Base-by-base conservation (phyloP, 139 green algal genomes). In the Picocystis salinarum region DNA sequence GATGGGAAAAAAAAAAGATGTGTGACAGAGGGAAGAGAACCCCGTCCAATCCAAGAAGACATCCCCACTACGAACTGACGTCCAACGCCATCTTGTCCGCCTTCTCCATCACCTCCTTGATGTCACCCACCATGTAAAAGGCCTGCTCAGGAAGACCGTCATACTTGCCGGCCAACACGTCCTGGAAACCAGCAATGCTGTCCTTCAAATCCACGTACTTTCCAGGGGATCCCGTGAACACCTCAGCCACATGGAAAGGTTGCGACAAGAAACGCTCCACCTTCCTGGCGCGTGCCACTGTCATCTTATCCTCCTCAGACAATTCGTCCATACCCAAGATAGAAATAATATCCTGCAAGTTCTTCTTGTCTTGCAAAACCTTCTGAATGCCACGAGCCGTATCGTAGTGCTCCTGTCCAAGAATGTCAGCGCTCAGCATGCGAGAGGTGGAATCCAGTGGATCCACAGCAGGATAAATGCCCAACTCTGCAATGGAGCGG, bases 271-370 rank as follows among this genome's bases (percentile, higher is more conserved):
- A 95, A 39, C 89, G 76, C 77, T 96, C 84, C 37, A 97, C 90
- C 77, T 99, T 99, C 53, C 89, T 74, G 3, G 89, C 89, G 42
- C 89, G 83, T 0, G 89, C 79, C 25, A 99, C 89, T 5, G 78
- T 91, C 42, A 96, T 61, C 73, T 99, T 99, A 73, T 99, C 89
- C 60, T 97, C 89, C 66, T 99, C 89, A 28, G 53, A 79, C 55
- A 99, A 73, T 78, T 99, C 89, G 59, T 99, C 89, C 89, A 99
- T 99, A 39, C 89, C 89, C 53, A 99, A 73, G 70, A 99, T 99
- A 60, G 89, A 88, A 73, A 99, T 97, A 71, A 99, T 99, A 65
- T 97, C 88, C 75, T 95, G 75, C n/a, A 74, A 28, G 44, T 66
- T 59, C 49, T 75, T 75, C 56, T 74, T 75, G 39, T 65, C 73